These are phyloP conservation scores for Pseudoperonospora humuli DNA, from an alignment of 352 stramenopile genomes.

Conservation along the genomic window DNA sequence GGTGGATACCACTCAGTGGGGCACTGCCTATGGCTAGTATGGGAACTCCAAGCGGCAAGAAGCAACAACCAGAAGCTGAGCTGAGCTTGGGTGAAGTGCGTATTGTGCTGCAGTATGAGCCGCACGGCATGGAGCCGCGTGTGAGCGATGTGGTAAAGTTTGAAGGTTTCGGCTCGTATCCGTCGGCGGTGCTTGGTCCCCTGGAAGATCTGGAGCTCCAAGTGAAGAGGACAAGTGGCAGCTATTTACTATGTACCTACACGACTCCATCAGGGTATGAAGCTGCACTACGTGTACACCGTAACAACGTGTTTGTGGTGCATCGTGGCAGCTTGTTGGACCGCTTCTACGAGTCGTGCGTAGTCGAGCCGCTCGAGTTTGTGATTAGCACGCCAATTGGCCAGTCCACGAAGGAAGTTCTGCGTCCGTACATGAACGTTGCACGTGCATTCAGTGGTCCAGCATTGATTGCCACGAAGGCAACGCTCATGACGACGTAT, in stretches of 20 bases:
- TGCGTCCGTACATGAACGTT: conserved; percentile 62
- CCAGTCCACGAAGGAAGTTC: conserved; percentile 38
- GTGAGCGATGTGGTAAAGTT: conserved; percentile 69
- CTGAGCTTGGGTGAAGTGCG: conserved; percentile 63
- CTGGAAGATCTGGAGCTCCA: conserved; percentile 66
- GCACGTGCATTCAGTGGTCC: conserved; percentile 61
- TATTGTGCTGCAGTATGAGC: conserved; percentile 72
- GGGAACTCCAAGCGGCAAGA: conserved; percentile 22
- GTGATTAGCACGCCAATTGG: conserved; percentile 56
- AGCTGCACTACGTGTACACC: conserved; percentile 50
- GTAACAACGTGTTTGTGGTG: conserved; percentile 72
- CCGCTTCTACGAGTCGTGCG: conserved; percentile 55
- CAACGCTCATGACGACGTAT: conserved; percentile 68
- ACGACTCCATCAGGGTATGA: conserved; percentile 59
- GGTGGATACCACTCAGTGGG: conserved; percentile 64
- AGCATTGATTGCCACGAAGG: conserved; percentile 51
- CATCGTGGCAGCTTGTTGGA: conserved; percentile 66
- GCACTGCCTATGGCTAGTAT: conserved; percentile 13
- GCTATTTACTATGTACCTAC: conserved; percentile 69
- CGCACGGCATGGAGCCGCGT: conserved; percentile 65
- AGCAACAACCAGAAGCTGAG: conserved; percentile 33
- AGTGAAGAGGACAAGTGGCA: conserved; percentile 78
- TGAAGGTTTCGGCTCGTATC: conserved; percentile 68
- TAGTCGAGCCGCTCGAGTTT: conserved; percentile 70
- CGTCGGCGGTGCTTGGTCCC: conserved; percentile 50